phyloP scores from a whole-genome alignment of 805 yeast species.

The Metschnikowia lachancei region DNA sequence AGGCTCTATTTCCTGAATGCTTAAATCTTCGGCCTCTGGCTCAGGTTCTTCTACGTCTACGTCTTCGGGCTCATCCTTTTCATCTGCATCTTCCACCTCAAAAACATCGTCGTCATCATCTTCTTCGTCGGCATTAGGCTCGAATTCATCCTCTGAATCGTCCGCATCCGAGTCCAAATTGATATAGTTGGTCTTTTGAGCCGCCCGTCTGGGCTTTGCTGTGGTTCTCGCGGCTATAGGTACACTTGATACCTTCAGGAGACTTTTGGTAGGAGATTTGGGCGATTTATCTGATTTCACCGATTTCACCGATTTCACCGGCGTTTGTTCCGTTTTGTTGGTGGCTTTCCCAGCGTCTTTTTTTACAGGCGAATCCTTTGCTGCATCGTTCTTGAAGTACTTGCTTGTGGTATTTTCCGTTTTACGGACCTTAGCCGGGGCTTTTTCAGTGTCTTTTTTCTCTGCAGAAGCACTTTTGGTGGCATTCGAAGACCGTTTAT shows the following conservation, averaged over 20 bases:
- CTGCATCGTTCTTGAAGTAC: constrained; percentile 7
- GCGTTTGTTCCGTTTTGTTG: background rate
- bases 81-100: constrained; percentile 22
- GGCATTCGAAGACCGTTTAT: constrained; percentile 5
- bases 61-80: constrained; percentile 4
- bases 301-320: too few relatives aligned
- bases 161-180: constrained; percentile 21
- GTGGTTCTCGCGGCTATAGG: background rate
- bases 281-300: too few relatives aligned
- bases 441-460: background rate
- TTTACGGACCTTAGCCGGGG: constrained; percentile 9
- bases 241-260: background rate
- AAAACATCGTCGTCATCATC: constrained; percentile 15
- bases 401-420: constrained; percentile 11
- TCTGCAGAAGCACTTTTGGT: constrained; percentile 2
- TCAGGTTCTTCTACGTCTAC: constrained; percentile 1
- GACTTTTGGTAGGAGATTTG: constrained; percentile 2
- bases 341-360: background rate
- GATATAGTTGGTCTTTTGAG: constrained; percentile 13
- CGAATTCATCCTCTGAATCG: constrained; percentile 26
- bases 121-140: constrained; percentile 22
- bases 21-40: constrained; percentile 10
- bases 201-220: constrained; percentile 13
- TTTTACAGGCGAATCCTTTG: background rate
- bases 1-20: constrained; percentile 17